A percentile compares a stretch with the other conserved stretches of the same genome.
These are phyloP conservation scores for Mortierella polycephala DNA, from an alignment of 371 early-diverging fungal species.

Conservation along the genomic window DNA sequence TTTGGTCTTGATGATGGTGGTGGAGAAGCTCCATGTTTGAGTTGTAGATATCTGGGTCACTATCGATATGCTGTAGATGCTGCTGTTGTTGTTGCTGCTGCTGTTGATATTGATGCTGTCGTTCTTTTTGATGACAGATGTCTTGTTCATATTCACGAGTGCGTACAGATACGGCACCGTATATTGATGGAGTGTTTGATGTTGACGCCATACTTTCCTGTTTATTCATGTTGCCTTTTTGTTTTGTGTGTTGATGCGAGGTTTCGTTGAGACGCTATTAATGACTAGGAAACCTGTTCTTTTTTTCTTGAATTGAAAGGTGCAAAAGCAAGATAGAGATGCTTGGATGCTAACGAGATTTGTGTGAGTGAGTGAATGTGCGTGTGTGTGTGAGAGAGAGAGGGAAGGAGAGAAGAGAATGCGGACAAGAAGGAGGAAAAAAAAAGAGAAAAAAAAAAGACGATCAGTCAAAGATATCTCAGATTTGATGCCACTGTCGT, in stretches of 20 bases:
- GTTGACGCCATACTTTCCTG: neutral
- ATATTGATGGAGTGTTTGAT: too few species aligned
- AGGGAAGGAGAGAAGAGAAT: neutral
- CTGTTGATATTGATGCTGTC: constrained; percentile 10
- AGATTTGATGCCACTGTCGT: too few species aligned
- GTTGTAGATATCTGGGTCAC: neutral
- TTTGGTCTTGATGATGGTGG: too few species aligned
- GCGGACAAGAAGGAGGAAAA: neutral
- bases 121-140: constrained; percentile 4
- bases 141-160: too few species aligned
- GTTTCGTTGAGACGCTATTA: too few species aligned
- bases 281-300: too few species aligned
- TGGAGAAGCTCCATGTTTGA: neutral
- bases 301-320: too few species aligned
- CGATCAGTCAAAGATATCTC: too few species aligned
- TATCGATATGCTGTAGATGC: neutral
- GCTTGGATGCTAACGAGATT: neutral
- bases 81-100: constrained; percentile 1
- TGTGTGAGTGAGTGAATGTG: neutral
- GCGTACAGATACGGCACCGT: too few species aligned
- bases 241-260: too few species aligned
- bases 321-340: too few species aligned
- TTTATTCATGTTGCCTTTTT: too few species aligned
- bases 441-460: neutral
- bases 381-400: neutral